These are phyloP conservation scores for Solanum ossicruentum DNA, from an alignment of 257 asterid species.

Conservation along the genomic window DNA sequence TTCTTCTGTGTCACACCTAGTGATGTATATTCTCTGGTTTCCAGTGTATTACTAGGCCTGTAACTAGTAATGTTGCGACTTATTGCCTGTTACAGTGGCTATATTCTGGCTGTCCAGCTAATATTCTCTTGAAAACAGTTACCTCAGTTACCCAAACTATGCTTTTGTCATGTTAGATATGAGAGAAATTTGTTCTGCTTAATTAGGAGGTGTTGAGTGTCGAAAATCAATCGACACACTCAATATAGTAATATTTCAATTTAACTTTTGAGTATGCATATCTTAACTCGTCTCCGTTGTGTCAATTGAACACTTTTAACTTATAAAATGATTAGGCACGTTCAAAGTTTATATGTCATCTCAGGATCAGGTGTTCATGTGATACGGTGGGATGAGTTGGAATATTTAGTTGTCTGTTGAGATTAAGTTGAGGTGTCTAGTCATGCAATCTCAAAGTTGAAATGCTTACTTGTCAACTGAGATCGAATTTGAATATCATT, in stretches of 20 bases:
- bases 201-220: too few species aligned
- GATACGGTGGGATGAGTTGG: neutral
- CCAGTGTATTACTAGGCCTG: neutral
- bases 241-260: too few species aligned
- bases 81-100: neutral
- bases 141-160: neutral
- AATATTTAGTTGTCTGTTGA: neutral
- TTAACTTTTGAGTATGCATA: too few species aligned
- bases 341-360: neutral
- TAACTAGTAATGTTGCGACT: neutral
- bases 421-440: neutral
- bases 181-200: neutral
- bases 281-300: neutral
- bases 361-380: neutral
- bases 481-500: too few species aligned
- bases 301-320: neutral
- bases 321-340: neutral
- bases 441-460: neutral
- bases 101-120: neutral
- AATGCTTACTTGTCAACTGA: neutral
- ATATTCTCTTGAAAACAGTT: neutral
- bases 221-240: neutral
- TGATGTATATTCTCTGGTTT: neutral
- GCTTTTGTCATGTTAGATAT: neutral
- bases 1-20: neutral